A percentile compares a stretch with the other conserved stretches of the same genome.
These are phyloP conservation scores for Zostera marina DNA, from an alignment of 116 monocot genomes.

Conservation along the genomic window DNA sequence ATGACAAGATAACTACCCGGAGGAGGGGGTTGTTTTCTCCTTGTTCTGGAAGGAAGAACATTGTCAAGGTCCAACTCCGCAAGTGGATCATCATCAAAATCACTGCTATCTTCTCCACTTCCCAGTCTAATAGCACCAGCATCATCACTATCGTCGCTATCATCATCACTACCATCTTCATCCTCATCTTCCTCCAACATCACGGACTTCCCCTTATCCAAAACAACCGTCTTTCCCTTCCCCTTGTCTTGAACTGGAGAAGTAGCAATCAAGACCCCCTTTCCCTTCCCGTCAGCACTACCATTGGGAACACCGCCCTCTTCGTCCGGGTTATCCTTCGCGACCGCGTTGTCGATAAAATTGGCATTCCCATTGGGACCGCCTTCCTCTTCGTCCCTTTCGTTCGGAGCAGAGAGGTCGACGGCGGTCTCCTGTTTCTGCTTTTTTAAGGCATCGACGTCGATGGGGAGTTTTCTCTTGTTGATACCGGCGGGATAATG, in stretches of 20 bases:
- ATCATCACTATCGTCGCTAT: slow-evolving; percentile 14
- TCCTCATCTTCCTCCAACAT: slow-evolving; percentile 20
- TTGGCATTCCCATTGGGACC: too few species aligned
- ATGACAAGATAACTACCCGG: slow-evolving; percentile 66
- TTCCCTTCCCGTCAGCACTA: slow-evolving; percentile 1
- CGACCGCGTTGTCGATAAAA: too few species aligned
- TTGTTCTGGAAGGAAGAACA: slow-evolving; percentile 70
- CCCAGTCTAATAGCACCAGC: slow-evolving; percentile 7
- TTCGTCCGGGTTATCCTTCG: too few species aligned
- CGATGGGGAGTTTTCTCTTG: neutral
- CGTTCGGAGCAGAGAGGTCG: neutral
- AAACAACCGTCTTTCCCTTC: neutral
- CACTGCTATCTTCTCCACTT: slow-evolving; percentile 26
- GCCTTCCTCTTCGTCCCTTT: neutral
- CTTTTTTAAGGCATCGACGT: neutral
- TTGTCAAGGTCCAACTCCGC: slow-evolving; percentile 78
- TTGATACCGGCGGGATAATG: neutral
- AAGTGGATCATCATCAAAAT: slow-evolving; percentile 66
- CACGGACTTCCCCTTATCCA: slow-evolving; percentile 58
- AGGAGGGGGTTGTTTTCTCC: slow-evolving; percentile 28
- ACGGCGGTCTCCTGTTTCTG: neutral
- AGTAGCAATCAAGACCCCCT: neutral
- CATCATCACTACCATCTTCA: slow-evolving; percentile 14
- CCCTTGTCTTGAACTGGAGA: slow-evolving; percentile 1
- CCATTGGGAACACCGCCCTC: too few species aligned